Evolutionary conservation across 805 yeast species (phyloP).

Genomic region (Yueomyces sinensis): DNA sequence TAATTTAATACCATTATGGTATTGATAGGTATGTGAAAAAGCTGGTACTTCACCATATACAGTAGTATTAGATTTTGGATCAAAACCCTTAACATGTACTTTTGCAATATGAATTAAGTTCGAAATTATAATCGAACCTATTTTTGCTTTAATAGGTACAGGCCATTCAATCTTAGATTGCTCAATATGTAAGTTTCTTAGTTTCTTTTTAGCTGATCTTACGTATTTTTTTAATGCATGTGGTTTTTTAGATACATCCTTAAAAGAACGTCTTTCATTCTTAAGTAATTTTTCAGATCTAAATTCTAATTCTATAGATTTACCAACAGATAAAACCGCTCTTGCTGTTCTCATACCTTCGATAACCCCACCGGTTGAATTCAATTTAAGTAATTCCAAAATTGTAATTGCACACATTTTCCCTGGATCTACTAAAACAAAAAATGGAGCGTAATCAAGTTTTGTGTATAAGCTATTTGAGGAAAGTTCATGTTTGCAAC

Average conservation of each 20-base stretch:
- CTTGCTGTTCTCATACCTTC: slow-evolving; percentile 80
- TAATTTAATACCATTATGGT: slow-evolving; percentile 58
- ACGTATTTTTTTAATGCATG: slow-evolving; percentile 29
- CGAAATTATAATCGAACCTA: slow-evolving; percentile 72
- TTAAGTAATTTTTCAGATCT: slow-evolving; percentile 52
- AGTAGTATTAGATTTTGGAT: slow-evolving; percentile 59
- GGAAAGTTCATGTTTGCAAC: slow-evolving; percentile 33
- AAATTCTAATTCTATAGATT: slow-evolving; percentile 74
- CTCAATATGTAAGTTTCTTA: slow-evolving; percentile 26
- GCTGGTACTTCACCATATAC: slow-evolving; percentile 81
- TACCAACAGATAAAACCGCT: slow-evolving; percentile 71
- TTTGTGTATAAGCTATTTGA: slow-evolving; percentile 3
- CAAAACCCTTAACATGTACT: slow-evolving; percentile 64
- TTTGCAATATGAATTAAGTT: slow-evolving; percentile 70
- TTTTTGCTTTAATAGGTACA: slow-evolving; percentile 42
- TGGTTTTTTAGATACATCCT: slow-evolving; percentile 37
- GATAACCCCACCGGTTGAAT: slow-evolving; percentile 59
- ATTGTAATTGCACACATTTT: slow-evolving; percentile 77
- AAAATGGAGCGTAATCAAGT: slow-evolving; percentile 59
- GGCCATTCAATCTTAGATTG: slow-evolving; percentile 40
- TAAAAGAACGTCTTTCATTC: slow-evolving; percentile 41
- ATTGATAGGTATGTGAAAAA: slow-evolving; percentile 78
- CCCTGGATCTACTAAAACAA: slow-evolving; percentile 59
- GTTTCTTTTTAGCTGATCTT: slow-evolving; percentile 25
- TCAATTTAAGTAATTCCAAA: slow-evolving; percentile 62